Evolutionary conservation across 495 filamentous ascomycete species (phyloP).

Genomic region (Hypoxylon perforatum): DNA sequence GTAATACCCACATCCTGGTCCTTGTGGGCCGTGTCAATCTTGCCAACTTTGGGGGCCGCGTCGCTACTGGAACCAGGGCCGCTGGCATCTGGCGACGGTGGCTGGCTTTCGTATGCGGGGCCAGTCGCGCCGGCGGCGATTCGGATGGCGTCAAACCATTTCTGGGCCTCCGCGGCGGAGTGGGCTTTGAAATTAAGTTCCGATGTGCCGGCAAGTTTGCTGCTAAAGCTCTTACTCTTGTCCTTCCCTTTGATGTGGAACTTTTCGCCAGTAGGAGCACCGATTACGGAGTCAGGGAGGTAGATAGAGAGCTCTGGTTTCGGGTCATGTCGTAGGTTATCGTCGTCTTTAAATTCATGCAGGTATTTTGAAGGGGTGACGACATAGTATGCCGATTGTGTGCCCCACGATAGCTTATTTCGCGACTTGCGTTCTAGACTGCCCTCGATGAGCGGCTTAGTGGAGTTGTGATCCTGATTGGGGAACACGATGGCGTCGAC

Average conservation of each 20-base stretch:
- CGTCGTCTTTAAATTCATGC: slow-evolving; percentile 95
- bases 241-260: slow-evolving; percentile 98
- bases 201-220: slow-evolving; percentile 62
- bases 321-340: slow-evolving; percentile 84
- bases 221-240: slow-evolving; percentile 60
- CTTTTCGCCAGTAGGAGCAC: slow-evolving; percentile 78
- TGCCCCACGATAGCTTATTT: slow-evolving; percentile 78
- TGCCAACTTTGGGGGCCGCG: slow-evolving; percentile 23
- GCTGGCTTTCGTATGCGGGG: slow-evolving; percentile 42
- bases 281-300: slow-evolving; percentile 88
- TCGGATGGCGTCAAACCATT: slow-evolving; percentile 82
- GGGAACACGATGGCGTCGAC: slow-evolving; percentile 81
- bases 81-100: slow-evolving; percentile 33
- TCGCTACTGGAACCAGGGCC: slow-evolving; percentile 23
- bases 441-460: slow-evolving; percentile 86
- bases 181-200: slow-evolving; percentile 73
- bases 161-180: slow-evolving; percentile 76
- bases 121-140: slow-evolving; percentile 55
- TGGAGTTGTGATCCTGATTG: slow-evolving; percentile 85
- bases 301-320: slow-evolving; percentile 88
- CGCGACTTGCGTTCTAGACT: slow-evolving; percentile 86
- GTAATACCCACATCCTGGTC: slow-evolving; percentile 54
- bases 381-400: slow-evolving; percentile 85
- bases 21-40: slow-evolving; percentile 43
- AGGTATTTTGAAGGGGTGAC: slow-evolving; percentile 86